Evolutionary conservation across 2,329 filamentous ascomycete species (phyloP).

Genomic region (Aspergillus phoenicis): DNA sequence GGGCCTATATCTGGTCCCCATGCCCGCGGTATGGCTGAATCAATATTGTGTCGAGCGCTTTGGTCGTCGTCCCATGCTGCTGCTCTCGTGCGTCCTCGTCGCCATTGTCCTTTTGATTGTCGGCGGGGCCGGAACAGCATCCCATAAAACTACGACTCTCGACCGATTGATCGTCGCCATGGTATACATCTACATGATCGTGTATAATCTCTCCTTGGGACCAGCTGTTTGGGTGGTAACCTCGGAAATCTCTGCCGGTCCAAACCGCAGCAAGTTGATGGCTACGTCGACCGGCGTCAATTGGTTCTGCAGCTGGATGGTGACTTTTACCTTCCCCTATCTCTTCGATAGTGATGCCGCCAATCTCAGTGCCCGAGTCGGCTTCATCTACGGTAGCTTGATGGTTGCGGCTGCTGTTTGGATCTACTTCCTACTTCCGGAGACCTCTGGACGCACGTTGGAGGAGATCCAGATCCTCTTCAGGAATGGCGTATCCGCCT

Average conservation of each 20-base stretch:
- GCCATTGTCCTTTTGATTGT: neutral
- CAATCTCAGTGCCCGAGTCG: slow-evolving; percentile 31
- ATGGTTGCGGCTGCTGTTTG: slow-evolving; percentile 24
- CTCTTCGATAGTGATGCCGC: slow-evolving; percentile 20
- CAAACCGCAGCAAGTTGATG: slow-evolving; percentile 13
- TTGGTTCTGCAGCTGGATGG: slow-evolving; percentile 16
- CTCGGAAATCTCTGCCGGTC: slow-evolving; percentile 13
- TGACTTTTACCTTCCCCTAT: slow-evolving; percentile 17
- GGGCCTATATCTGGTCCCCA: slow-evolving; percentile 4
- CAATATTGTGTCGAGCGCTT: slow-evolving; percentile 8
- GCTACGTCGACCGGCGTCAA: slow-evolving; percentile 14
- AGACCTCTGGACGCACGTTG: slow-evolving; percentile 30
- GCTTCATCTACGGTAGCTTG: slow-evolving; percentile 32
- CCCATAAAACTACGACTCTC: neutral
- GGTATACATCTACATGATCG: slow-evolving; percentile 17
- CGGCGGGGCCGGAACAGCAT: slow-evolving; percentile 1
- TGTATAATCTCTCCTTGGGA: slow-evolving; percentile 16
- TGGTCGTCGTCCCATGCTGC: slow-evolving; percentile 2
- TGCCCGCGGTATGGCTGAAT: slow-evolving; percentile 4
- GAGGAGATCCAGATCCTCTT: slow-evolving; percentile 39
- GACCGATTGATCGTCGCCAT: slow-evolving; percentile 16
- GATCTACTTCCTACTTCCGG: slow-evolving; percentile 30
- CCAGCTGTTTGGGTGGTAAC: slow-evolving; percentile 16
- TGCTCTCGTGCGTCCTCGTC: neutral
- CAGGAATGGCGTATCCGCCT: slow-evolving; percentile 21